These are phyloP conservation scores for Sphenostylis stenocarpa DNA, from an alignment of 306 rosid species.

Conservation along the genomic window DNA sequence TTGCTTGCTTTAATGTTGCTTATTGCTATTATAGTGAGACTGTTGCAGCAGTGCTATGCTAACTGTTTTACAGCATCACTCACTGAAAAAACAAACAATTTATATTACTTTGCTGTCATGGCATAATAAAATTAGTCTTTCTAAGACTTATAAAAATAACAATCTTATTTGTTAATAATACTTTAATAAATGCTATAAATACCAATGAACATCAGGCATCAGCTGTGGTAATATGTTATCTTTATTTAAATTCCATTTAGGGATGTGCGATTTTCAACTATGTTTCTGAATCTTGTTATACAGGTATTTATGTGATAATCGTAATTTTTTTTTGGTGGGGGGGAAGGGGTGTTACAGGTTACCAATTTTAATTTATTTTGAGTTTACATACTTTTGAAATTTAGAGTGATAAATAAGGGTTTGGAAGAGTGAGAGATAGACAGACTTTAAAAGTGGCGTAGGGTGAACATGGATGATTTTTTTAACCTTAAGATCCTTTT, in stretches of 20 bases:
- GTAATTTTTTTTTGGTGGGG: not conserved
- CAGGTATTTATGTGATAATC: not conserved
- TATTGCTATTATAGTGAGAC: constrained; percentile 22
- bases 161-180: constrained; percentile 1
- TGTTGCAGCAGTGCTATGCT: constrained; percentile 3
- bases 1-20: not conserved
- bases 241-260: not conserved
- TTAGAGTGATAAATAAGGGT: not conserved
- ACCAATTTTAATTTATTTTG: not conserved
- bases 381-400: not conserved
- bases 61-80: not conserved
- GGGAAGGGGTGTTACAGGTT: not conserved
- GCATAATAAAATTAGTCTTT: too few relatives aligned
- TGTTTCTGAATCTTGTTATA: not conserved
- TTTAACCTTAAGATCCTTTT: not conserved
- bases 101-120: too few relatives aligned
- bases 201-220: not conserved
- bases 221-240: not conserved
- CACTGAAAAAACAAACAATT: too few relatives aligned
- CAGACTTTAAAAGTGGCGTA: not conserved
- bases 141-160: not conserved
- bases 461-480: not conserved
- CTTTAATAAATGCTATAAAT: constrained; percentile 1
- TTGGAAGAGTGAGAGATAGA: not conserved
- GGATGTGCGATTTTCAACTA: not conserved